Percentiles rank a stretch among this genome's conserved stretches.
phyloP scores from a whole-genome alignment of 2,329 filamentous ascomycete genomes.

The Cercospora berteroae region DNA sequence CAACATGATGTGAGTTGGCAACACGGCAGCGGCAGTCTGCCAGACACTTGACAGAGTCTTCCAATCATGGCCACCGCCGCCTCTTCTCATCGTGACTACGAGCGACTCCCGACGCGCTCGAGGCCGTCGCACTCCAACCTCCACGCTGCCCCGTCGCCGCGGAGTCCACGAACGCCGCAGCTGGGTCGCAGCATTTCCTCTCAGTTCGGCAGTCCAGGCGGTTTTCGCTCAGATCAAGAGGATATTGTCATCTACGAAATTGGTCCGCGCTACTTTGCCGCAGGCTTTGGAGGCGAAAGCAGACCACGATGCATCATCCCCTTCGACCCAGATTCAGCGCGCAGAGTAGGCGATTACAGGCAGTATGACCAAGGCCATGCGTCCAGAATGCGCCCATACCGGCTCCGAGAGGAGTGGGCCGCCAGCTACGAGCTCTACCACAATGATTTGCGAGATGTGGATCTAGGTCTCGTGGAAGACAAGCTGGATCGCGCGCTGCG shows the following conservation, averaged over 20 bases:
- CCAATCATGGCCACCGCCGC: constrained; percentile 24
- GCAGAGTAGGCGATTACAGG: constrained; percentile 78
- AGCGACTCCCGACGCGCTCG: constrained; percentile 21
- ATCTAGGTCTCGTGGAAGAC: constrained; percentile 79
- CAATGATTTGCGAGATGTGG: constrained; percentile 67
- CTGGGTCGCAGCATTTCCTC: constrained; percentile 60
- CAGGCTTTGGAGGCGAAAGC: constrained; percentile 83
- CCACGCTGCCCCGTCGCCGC: constrained; percentile 15
- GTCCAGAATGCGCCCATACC: constrained; percentile 33
- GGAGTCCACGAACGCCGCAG: constrained; percentile 52
- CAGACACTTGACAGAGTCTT: neutral
- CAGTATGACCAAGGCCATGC: constrained; percentile 36
- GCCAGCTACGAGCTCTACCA: constrained; percentile 72
- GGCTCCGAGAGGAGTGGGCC: constrained; percentile 61
- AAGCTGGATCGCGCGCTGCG: constrained; percentile 80
- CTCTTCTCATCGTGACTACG: constrained; percentile 2
- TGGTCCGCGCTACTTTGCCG: constrained; percentile 72
- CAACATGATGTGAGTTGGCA: constrained; percentile 5
- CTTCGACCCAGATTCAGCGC: constrained; percentile 72
- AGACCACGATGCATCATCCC: constrained; percentile 67
- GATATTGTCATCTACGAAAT: constrained; percentile 81
- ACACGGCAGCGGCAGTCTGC: constrained; percentile 3
- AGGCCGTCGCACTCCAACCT: constrained; percentile 20
- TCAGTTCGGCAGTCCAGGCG: constrained; percentile 57
- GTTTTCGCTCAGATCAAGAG: constrained; percentile 67